Base-by-base conservation (phyloP, 2,329 filamentous ascomycete genomes). In the Ceratocystis smalleyi region DNA sequence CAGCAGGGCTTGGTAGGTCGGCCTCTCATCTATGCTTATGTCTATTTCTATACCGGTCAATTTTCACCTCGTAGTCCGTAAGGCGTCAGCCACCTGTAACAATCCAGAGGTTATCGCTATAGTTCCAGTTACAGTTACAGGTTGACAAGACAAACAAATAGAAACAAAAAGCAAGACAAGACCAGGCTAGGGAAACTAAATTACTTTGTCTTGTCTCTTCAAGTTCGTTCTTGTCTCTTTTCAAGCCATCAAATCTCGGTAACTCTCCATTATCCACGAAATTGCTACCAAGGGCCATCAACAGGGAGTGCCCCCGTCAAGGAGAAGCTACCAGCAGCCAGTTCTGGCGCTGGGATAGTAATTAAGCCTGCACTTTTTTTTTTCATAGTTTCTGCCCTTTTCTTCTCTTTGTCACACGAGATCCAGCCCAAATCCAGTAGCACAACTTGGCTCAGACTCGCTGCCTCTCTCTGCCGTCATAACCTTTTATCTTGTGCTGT, bases 171-270 rank as follows among this genome's bases (percentile, higher is more conserved):
- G 22, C 19, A 22, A 40, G 35, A 40, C 35, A 40, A 15, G 35
- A 40, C 35, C 35, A 40, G 12, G 35, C 35, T 15, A 40, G 35
- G 35, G 35, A 40, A 40, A 40, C 35, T 40, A 40, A 40, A 40
- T 40, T 40, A 40, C 15, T 40, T 40, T 40, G 35, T 40, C 35
- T 40, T 40, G 35, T 40, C 8, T 35, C 32, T 12, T 35, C 32
- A 35, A 35, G 32, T 35, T 35, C 32, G 8, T 35, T 35, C 32
- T 35, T 35, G 32, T 35, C 19, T 54, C 49, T 54, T 15, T 27
- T 10, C 49, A 54, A 54, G 49, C 51, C 51, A 55, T 55, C 51
- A 55, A 55, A 55, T 55, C 51, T 55, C 51, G 51, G 51, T 55
- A 55, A 55, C 27, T 24, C 12, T n/a, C 27, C 51, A 55, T 32